Conservation (phyloP, 2,329 filamentous ascomycete species). For the Calonectria pteridis region DNA sequence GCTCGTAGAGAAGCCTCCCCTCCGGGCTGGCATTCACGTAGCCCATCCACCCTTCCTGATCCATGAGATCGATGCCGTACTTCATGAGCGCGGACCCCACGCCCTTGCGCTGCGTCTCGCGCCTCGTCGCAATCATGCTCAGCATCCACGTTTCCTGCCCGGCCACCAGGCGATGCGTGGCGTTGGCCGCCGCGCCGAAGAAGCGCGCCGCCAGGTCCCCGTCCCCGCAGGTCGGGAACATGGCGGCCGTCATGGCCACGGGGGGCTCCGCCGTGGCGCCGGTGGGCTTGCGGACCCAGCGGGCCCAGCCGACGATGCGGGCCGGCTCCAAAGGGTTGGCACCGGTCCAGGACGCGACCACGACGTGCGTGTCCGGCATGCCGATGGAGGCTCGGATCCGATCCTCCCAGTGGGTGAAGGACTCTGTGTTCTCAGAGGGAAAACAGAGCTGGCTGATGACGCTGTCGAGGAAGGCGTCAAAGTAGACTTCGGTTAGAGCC, state of each 20-base stretch:
- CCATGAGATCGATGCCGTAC: conserved; percentile 47
- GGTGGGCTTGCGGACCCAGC: conserved; percentile 49
- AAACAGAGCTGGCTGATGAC: conserved; percentile 49
- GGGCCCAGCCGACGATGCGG: conserved; percentile 48
- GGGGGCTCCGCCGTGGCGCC: conserved; percentile 24
- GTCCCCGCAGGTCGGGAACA: conserved; percentile 43
- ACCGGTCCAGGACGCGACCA: conserved; percentile 43
- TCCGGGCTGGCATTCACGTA: conserved; percentile 46
- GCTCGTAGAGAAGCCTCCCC: conserved; percentile 46
- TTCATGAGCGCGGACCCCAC: conserved; percentile 50
- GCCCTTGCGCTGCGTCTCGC: conserved; percentile 48
- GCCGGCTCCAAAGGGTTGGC: neutral
- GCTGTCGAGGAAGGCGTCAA: conserved; percentile 48
- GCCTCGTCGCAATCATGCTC: conserved; percentile 48
- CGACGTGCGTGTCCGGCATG: conserved; percentile 47
- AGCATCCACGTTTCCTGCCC: conserved; percentile 49
- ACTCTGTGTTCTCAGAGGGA: conserved; percentile 41
- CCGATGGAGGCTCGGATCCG: conserved; percentile 41
- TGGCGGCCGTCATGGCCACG: conserved; percentile 38
- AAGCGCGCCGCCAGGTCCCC: conserved; percentile 54
- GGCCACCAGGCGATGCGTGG: conserved; percentile 40
- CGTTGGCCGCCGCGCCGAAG: conserved; percentile 51
- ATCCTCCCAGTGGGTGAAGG: conserved; percentile 31
- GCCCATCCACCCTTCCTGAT: conserved; percentile 44
- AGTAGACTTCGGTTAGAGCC: conserved; percentile 45